A percentile compares a stretch with the other conserved stretches of the same genome.
Evolutionary conservation across 176 grass and related monocot genomes (phyloP).

Genomic region (Cymbopogon citratus): DNA sequence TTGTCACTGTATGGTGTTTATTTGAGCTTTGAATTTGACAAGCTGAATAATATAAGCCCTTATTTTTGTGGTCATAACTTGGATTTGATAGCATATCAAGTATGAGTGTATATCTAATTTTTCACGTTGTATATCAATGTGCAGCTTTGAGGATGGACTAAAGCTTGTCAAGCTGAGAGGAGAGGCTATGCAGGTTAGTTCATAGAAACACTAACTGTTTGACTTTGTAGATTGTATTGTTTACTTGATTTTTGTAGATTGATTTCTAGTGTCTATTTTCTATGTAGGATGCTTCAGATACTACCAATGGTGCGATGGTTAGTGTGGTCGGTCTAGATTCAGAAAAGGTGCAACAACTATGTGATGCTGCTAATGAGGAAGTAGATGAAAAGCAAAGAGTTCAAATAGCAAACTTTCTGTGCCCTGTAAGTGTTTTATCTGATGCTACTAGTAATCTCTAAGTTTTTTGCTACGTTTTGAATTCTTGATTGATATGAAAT

Average conservation of each 20-base stretch:
- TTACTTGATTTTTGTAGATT: background rate
- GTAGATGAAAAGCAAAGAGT: slow-evolving; percentile 79
- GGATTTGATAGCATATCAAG: background rate
- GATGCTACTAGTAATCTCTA: background rate
- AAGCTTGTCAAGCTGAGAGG: slow-evolving; percentile 99
- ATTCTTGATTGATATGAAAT: slow-evolving; percentile 7
- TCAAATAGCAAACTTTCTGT: slow-evolving; percentile 91
- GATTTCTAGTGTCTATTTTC: slow-evolving; percentile 15
- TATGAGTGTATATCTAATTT: too few species aligned
- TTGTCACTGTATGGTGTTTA: too few species aligned
- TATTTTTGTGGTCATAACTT: background rate
- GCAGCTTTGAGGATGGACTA: slow-evolving; percentile 97
- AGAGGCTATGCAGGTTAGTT: slow-evolving; percentile 93
- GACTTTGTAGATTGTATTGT: background rate
- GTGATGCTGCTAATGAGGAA: slow-evolving; percentile 87
- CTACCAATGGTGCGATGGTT: slow-evolving; percentile 82
- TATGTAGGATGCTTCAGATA: slow-evolving; percentile 84
- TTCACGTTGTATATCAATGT: background rate
- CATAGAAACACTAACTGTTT: slow-evolving; percentile 7
- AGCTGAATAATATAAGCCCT: too few species aligned
- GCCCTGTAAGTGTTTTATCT: slow-evolving; percentile 59
- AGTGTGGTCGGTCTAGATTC: slow-evolving; percentile 96
- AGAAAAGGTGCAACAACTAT: slow-evolving; percentile 92
- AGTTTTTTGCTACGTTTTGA: too few species aligned
- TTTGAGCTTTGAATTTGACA: too few species aligned